Evolutionary conservation across 371 early-diverging fungal genomes (phyloP).

Genomic region (Lichtheimia ramosa): DNA sequence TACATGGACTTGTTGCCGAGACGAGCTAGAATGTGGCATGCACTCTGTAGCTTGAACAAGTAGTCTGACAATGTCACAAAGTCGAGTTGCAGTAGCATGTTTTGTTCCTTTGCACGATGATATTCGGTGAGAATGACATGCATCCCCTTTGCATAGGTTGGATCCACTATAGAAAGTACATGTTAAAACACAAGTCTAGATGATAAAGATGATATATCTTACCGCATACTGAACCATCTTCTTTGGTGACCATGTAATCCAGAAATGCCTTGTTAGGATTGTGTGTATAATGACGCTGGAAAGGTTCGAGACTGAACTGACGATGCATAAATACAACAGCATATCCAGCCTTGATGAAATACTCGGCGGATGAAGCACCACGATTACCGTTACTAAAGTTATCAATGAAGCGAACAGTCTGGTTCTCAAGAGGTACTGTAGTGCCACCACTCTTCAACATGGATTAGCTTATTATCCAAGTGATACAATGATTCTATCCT

Average conservation of each 20-base stretch:
- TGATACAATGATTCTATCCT: background rate
- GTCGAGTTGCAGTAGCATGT: conserved; percentile 74
- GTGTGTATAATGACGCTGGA: conserved; percentile 87
- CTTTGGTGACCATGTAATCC: conserved; percentile 68
- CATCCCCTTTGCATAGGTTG: conserved; percentile 66
- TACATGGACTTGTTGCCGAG: conserved; percentile 79
- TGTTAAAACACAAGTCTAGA: background rate
- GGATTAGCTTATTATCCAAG: background rate
- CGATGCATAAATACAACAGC: conserved; percentile 96
- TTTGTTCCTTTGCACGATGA: conserved; percentile 55
- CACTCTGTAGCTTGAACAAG: conserved; percentile 82
- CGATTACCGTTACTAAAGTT: conserved; percentile 97
- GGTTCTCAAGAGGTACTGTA: conserved; percentile 93
- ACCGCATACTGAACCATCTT: conserved; percentile 62
- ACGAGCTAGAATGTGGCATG: conserved; percentile 67
- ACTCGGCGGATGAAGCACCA: conserved; percentile 95
- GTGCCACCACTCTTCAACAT: conserved; percentile 89
- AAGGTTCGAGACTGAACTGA: conserved; percentile 92
- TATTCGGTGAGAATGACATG: conserved; percentile 56
- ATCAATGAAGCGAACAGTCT: conserved; percentile 98
- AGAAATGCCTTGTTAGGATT: conserved; percentile 70
- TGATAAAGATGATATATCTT: conserved; percentile 7
- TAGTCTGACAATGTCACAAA: conserved; percentile 95
- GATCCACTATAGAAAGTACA: conserved; percentile 43
- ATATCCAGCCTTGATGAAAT: conserved; percentile 89